Base-by-base conservation (phyloP, 1,139 yeast species). In the Pneumocystis wakefieldiae region DNA sequence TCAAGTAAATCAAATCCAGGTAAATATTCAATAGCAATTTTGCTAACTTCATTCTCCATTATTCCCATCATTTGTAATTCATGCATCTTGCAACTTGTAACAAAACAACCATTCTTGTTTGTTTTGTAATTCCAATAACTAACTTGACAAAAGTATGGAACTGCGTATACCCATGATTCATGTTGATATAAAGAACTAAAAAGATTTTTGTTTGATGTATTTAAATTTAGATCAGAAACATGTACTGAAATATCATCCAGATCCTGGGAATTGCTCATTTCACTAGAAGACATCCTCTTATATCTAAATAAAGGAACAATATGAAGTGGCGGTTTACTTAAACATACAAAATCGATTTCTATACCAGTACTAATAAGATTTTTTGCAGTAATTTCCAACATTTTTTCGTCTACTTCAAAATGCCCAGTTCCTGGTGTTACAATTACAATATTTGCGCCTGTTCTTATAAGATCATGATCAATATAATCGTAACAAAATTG, bases 31-130 rank as follows among this genome's bases (percentile, higher is more conserved):
- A 88, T 81, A 17, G 83, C 79, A 41, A 85, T 81, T 8, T 84
- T 81, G 68, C 83, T 83, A 62, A 84, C 78, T 70, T 91, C 97
- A 69, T 87, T 88, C 69, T 91, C 97, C 86, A 91, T 89, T 5
- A 91, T 82, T 0, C 97, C 98, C 95, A 91, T 91, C 97, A 92
- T 94, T 73, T 92, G 98, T 29, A 94, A 76, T 70, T 91, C 97
- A 72, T 92, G 91, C 61, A 94, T 90, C 71, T 89, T 90, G 73
- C 97, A 90, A 42, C 95, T 78, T 0, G 98, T 97, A 36, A 86
- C 81, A 97, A 97, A 92, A 58, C 78, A 78, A 19, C 12, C 28
- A 37, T 59, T 19, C 48, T 41, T 59, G 14, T 35, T 24, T 38
- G 38, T 59, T 59, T 59, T 37, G 19, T 59, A 71, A 41, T 81